Conservation (phyloP, 495 filamentous ascomycete species). For the Aspergillus taichungensis region DNA sequence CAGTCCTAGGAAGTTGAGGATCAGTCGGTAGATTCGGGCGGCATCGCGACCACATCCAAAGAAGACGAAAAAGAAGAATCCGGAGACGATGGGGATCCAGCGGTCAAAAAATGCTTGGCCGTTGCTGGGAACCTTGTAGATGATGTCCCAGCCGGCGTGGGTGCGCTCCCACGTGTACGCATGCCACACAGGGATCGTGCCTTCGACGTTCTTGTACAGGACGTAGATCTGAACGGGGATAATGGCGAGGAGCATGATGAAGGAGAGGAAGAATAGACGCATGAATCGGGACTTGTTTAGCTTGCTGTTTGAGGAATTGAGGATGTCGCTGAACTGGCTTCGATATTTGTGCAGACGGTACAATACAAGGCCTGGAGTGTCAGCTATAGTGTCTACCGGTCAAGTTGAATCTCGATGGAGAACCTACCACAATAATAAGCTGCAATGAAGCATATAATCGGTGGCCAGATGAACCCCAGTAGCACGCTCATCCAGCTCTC, state of each 20-base stretch:
- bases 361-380: conserved; percentile 47
- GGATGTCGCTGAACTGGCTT: conserved; percentile 47
- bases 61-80: conserved; percentile 59
- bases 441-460: conserved; percentile 54
- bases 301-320: conserved; percentile 47
- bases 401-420: neutral
- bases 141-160: conserved; percentile 50
- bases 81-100: conserved; percentile 56
- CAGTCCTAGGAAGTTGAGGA: conserved; percentile 20
- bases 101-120: conserved; percentile 50
- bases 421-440: conserved; percentile 67
- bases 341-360: conserved; percentile 61
- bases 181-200: conserved; percentile 23
- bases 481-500: conserved; percentile 62
- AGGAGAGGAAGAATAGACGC: conserved; percentile 69
- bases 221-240: conserved; percentile 56
- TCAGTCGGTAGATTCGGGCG: conserved; percentile 56
- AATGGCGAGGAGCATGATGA: conserved; percentile 55
- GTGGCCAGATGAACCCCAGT: conserved; percentile 57
- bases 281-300: conserved; percentile 61
- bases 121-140: conserved; percentile 53
- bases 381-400: neutral
- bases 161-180: conserved; percentile 46
- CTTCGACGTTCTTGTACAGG: conserved; percentile 45
- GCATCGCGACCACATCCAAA: conserved; percentile 79